Conservation (phyloP, 2,329 filamentous ascomycete species). For the Pyrenochaeta sp. region DNA sequence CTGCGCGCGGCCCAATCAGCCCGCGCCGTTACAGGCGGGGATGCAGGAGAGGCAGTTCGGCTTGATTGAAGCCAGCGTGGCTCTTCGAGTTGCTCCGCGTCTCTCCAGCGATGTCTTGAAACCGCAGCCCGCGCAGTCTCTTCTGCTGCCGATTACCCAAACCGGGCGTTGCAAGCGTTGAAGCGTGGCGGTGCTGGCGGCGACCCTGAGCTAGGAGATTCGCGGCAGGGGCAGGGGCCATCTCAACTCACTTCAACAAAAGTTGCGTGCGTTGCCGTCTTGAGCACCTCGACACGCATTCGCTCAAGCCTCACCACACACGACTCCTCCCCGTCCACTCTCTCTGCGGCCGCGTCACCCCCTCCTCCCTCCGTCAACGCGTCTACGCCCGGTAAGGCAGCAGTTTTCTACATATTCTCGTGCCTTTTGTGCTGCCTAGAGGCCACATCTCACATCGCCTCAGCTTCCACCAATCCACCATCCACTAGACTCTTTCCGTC, state of each 20-base stretch:
- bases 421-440: conserved; percentile 15
- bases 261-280: conserved; percentile 6
- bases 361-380: conserved; percentile 14
- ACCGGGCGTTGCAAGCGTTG: conserved; percentile 11
- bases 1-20: conserved; percentile 36
- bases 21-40: conserved; percentile 9
- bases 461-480: conserved; percentile 6
- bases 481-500: no score
- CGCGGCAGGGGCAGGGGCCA: conserved; percentile 28
- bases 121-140: no score
- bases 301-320: conserved; percentile 17
- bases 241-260: no score
- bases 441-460: conserved; percentile 46
- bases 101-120: no score
- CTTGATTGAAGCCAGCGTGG: no score
- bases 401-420: conserved; percentile 24
- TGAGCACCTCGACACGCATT: conserved; percentile 6
- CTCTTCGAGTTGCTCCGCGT: no score
- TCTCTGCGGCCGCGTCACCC: conserved; percentile 35
- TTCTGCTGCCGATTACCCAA: no score
- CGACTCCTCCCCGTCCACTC: conserved; percentile 13
- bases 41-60: conserved; percentile 6
- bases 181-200: no score
- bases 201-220: conserved; percentile 16
- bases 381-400: conserved; percentile 35